Evolutionary conservation across 2,329 filamentous ascomycete genomes (phyloP), one percentile per base, ranked within the genome.

Genomic region (Aureobasidium vineae): DNA sequence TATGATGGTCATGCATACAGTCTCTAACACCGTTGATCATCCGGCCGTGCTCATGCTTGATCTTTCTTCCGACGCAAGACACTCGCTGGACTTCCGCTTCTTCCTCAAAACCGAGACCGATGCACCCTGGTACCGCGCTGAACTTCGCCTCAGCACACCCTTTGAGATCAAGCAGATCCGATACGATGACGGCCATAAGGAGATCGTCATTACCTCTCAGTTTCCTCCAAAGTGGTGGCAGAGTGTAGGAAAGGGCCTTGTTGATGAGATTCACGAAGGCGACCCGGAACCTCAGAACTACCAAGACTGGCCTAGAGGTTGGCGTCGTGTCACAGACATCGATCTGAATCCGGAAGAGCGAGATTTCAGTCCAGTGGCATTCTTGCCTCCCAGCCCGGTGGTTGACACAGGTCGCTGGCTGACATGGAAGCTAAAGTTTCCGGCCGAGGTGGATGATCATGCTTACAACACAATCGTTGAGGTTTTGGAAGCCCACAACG

Each of bases 401-500:
- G 45, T 69, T 23, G 68, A 69, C n/a, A 64, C 60, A 23, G 84
- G 85, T 40, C 81, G 83, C n/a, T 90, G 88, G 88, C 86, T 84
- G 19, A 83, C 82, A 0, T 87, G 88, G 71, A 77, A 79, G 5
- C 33, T 69, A 15, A 47, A 36, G 4, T 66, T 69, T 26, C 16
- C 49, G 3, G 19, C 23, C 10, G n/a, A 33, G 3, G 11, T 47
- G 1, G 26, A 67, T 19, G 40, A 47, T 8, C 5, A 19, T 41
- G n/a, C 26, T 11, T 57, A 41, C 60, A 13, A 50, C 16, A 36
- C 1, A 73, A 74, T 52, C 50, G 69, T 15, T 71, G 73, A n/a
- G 77, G 79, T 0, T 1, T 79, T 97, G 0, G 79, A 81, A 13
- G 90, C 96, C 69, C 90, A 90, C 78, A 96, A 96, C 67, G 82